Evolutionary conservation across 148 eudicot genomes (phyloP).

Genomic region (Rhododendron vialii): DNA sequence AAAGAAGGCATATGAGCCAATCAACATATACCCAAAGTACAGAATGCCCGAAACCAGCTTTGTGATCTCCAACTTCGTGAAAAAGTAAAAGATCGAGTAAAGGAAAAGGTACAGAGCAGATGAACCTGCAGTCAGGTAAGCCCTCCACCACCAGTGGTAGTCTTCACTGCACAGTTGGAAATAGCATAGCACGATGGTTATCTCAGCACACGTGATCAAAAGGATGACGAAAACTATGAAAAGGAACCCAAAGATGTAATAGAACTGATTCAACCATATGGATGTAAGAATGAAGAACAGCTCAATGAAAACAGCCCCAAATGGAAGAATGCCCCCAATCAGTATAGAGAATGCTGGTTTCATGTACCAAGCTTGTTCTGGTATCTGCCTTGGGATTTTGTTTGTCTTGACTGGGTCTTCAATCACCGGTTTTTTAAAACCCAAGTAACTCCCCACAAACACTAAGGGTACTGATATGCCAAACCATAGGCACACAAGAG

Average conservation of each 20-base stretch:
- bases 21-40: slow-evolving; percentile 40
- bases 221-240: slow-evolving; percentile 36
- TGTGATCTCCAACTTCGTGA: slow-evolving; percentile 37
- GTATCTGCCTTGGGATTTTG: slow-evolving; percentile 39
- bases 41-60: slow-evolving; percentile 40
- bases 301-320: slow-evolving; percentile 41
- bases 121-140: slow-evolving; percentile 35
- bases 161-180: slow-evolving; percentile 42
- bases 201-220: slow-evolving; percentile 36
- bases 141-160: slow-evolving; percentile 46
- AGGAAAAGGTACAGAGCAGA: slow-evolving; percentile 43
- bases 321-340: slow-evolving; percentile 42
- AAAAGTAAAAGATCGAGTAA: slow-evolving; percentile 33
- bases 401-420: slow-evolving; percentile 38
- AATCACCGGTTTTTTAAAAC: slow-evolving; percentile 21
- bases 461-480: slow-evolving; percentile 38
- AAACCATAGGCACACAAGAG: slow-evolving; percentile 31
- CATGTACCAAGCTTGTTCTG: slow-evolving; percentile 38
- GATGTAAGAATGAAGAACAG: slow-evolving; percentile 40
- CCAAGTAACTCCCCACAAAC: slow-evolving; percentile 41
- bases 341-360: slow-evolving; percentile 32
- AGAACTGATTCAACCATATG: slow-evolving; percentile 43
- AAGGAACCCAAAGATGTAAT: slow-evolving; percentile 41
- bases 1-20: slow-evolving; percentile 35
- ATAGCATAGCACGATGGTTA: slow-evolving; percentile 35